Conservation (phyloP, 805 yeast genomes). For the Spathaspora sp. region DNA sequence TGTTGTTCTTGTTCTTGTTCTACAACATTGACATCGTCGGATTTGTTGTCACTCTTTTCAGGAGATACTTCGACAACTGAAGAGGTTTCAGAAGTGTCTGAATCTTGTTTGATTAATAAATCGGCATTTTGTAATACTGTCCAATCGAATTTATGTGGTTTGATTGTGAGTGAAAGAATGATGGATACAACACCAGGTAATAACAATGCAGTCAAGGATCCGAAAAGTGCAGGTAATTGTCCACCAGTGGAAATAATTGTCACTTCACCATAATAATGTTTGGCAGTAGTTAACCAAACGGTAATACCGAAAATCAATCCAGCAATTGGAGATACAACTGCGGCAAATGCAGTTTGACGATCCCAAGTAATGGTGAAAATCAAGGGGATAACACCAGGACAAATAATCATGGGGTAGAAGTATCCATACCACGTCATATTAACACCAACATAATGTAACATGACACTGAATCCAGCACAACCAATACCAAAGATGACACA, state of each 20-base stretch:
- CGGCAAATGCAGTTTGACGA: constrained; percentile 24
- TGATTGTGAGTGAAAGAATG: constrained; percentile 18
- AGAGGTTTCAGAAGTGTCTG: not conserved
- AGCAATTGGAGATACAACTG: constrained; percentile 25
- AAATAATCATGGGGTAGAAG: constrained; percentile 31
- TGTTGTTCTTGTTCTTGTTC: constrained; percentile 1
- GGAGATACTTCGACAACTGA: not conserved
- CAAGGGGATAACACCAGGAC: constrained; percentile 38
- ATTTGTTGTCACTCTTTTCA: not conserved
- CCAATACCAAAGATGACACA: constrained; percentile 37
- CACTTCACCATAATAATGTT: constrained; percentile 22
- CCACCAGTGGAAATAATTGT: constrained; percentile 22
- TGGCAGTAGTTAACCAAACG: constrained; percentile 29
- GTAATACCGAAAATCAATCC: constrained; percentile 26
- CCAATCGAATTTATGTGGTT: constrained; percentile 30
- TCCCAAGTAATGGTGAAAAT: constrained; percentile 31
- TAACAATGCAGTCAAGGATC: constrained; percentile 28
- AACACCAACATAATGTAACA: constrained; percentile 27
- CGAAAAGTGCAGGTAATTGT: constrained; percentile 32
- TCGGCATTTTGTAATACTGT: constrained; percentile 17
- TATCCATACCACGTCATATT: constrained; percentile 30
- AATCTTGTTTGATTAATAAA: constrained; percentile 12
- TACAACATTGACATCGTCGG: not conserved
- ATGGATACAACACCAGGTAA: constrained; percentile 28
- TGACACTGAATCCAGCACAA: constrained; percentile 35